These are phyloP conservation scores for Reutealis trisperma DNA, from an alignment of 345 rosid genomes.

Conservation along the genomic window DNA sequence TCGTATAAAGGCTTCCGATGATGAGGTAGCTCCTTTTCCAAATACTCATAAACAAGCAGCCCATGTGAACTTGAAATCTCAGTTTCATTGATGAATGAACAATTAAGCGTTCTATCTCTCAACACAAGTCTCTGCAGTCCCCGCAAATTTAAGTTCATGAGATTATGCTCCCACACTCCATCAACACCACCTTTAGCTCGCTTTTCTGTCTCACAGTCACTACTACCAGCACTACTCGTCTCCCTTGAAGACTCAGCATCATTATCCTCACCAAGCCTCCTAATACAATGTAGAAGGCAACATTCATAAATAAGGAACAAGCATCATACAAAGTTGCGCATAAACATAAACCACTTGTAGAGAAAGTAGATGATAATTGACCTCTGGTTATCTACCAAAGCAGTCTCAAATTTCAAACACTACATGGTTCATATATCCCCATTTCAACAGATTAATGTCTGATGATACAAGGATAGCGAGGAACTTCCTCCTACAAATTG, in stretches of 20 bases:
- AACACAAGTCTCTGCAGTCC: constrained; percentile 36
- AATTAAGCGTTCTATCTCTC: constrained; percentile 29
- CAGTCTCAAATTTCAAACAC: background rate
- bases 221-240: constrained; percentile 36
- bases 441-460: too few relatives aligned
- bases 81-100: constrained; percentile 41
- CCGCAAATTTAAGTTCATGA: constrained; percentile 28
- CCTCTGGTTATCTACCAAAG: background rate
- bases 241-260: constrained; percentile 48
- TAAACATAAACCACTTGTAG: background rate
- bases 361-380: background rate
- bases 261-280: constrained; percentile 38
- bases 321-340: background rate
- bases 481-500: background rate
- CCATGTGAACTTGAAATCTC: constrained; percentile 37
- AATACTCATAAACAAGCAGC: constrained; percentile 46
- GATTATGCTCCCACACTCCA: constrained; percentile 26
- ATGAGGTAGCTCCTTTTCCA: constrained; percentile 61
- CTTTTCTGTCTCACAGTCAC: constrained; percentile 37
- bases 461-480: background rate
- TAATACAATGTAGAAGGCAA: background rate
- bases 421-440: background rate
- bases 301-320: constrained; percentile 6
- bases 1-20: constrained; percentile 57
- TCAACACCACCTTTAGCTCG: constrained; percentile 25